A percentile compares a stretch with the other conserved stretches of the same genome.
Conservation (phyloP, 495 filamentous ascomycete species). For the Amniculicola lignicola region DNA sequence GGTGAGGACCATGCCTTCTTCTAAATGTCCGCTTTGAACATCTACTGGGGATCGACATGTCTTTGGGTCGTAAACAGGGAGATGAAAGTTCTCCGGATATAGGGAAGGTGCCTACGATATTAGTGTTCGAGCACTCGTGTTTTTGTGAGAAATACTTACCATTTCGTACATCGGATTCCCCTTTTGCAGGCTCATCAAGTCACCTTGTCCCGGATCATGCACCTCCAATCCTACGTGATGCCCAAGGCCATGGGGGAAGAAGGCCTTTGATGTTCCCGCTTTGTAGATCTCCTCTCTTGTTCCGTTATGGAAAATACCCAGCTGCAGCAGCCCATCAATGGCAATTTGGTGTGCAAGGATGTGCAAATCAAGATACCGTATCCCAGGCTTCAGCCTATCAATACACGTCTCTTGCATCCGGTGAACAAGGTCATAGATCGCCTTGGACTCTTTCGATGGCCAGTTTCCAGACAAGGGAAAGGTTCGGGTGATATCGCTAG, state of each 20-base stretch:
- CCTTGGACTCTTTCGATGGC: slow-evolving; percentile 57
- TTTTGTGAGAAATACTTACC: slow-evolving; percentile 6
- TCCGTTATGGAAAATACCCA: slow-evolving; percentile 65
- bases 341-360: slow-evolving; percentile 69
- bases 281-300: slow-evolving; percentile 60
- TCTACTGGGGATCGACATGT: slow-evolving; percentile 28
- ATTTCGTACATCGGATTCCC: slow-evolving; percentile 28
- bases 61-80: slow-evolving; percentile 24
- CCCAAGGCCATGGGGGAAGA: slow-evolving; percentile 88
- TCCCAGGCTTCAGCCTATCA: slow-evolving; percentile 58
- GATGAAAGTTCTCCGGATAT: slow-evolving; percentile 27
- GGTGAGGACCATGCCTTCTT: slow-evolving; percentile 74
- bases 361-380: slow-evolving; percentile 65
- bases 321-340: slow-evolving; percentile 61
- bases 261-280: slow-evolving; percentile 68
- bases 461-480: slow-evolving; percentile 68
- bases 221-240: slow-evolving; percentile 90
- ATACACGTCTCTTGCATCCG: slow-evolving; percentile 82
- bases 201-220: slow-evolving; percentile 65
- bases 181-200: slow-evolving; percentile 32
- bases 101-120: slow-evolving; percentile 16
- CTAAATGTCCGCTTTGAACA: slow-evolving; percentile 42
- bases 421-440: slow-evolving; percentile 73
- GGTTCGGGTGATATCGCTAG: slow-evolving; percentile 85
- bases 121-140: neutral